Evolutionary conservation across 2,329 filamentous ascomycete genomes (phyloP).

Genomic region (Epichloe scottii): DNA sequence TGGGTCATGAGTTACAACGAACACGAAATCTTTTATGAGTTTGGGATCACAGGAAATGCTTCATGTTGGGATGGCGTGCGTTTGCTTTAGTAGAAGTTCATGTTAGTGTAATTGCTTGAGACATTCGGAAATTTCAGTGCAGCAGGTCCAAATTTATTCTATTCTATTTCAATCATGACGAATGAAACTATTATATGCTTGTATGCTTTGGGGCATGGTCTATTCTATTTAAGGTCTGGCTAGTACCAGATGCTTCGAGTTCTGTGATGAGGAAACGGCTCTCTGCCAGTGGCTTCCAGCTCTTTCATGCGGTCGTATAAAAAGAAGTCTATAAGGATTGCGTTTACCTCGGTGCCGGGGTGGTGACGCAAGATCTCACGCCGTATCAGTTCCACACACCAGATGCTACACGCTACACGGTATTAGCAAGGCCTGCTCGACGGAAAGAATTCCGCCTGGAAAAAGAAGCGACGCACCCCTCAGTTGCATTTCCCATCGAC

Average conservation of each 20-base stretch:
- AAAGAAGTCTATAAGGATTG: constrained; percentile 93
- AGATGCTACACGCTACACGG: constrained; percentile 68
- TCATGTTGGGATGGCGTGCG: constrained; percentile 4
- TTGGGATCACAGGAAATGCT: constrained; percentile 8
- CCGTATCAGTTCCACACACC: constrained; percentile 83
- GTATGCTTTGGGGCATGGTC: background rate
- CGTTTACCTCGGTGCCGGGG: constrained; percentile 63
- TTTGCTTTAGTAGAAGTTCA: background rate
- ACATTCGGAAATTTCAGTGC: background rate
- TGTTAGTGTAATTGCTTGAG: background rate
- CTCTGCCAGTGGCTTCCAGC: constrained; percentile 49
- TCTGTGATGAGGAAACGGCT: constrained; percentile 63
- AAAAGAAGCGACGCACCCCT: constrained; percentile 41
- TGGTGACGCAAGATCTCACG: constrained; percentile 66
- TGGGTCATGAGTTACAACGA: constrained; percentile 17
- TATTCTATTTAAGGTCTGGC: constrained; percentile 1
- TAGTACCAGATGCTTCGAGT: constrained; percentile 94
- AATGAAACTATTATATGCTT: background rate
- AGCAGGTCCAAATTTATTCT: background rate
- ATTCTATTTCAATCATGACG: background rate
- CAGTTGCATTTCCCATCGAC: constrained; percentile 74
- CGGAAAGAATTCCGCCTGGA: background rate
- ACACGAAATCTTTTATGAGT: constrained; percentile 1
- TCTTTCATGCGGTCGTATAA: constrained; percentile 92
- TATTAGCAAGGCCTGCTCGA: background rate